phyloP scores from a whole-genome alignment of 2,329 filamentous ascomycete genomes.

The Cytospora paraplurivora region DNA sequence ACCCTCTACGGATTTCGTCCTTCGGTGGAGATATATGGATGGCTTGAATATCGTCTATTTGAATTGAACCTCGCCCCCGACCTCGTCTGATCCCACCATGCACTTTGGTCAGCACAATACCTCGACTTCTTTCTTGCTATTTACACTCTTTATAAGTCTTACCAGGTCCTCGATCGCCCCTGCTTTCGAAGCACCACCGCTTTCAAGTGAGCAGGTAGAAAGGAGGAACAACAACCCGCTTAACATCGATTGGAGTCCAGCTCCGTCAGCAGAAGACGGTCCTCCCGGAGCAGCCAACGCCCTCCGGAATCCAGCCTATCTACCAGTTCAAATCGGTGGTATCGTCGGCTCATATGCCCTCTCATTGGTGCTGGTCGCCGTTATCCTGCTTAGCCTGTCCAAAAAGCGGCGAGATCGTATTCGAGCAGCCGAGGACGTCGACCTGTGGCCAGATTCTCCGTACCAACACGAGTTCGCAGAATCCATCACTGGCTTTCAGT shows the following conservation, averaged over 20 bases:
- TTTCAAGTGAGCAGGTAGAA: slow-evolving; percentile 31
- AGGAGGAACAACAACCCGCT: slow-evolving; percentile 40
- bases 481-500: slow-evolving; percentile 34
- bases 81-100: slow-evolving; percentile 26
- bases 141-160: slow-evolving; percentile 17
- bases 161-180: slow-evolving; percentile 32
- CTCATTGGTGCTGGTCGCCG: slow-evolving; percentile 72
- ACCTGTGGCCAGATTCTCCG: slow-evolving; percentile 45
- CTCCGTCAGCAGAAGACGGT: slow-evolving; percentile 62
- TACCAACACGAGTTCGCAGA: slow-evolving; percentile 37
- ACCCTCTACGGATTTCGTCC: slow-evolving; percentile 26
- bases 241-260: slow-evolving; percentile 56
- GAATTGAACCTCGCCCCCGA: slow-evolving; percentile 24
- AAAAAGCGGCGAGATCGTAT: slow-evolving; percentile 57
- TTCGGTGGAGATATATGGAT: slow-evolving; percentile 19
- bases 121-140: slow-evolving; percentile 11
- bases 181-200: slow-evolving; percentile 33
- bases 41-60: slow-evolving; percentile 15
- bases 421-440: slow-evolving; percentile 54
- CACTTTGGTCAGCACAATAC: slow-evolving; percentile 14
- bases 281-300: slow-evolving; percentile 61
- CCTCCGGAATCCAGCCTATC: slow-evolving; percentile 61
- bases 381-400: slow-evolving; percentile 62
- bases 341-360: slow-evolving; percentile 83
- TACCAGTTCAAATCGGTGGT: slow-evolving; percentile 81